Percentiles rank a stretch among this genome's conserved stretches.
phyloP scores from a whole-genome alignment of 192 early-diverging fungal genomes.

The Chytriomyces hyalinus region DNA sequence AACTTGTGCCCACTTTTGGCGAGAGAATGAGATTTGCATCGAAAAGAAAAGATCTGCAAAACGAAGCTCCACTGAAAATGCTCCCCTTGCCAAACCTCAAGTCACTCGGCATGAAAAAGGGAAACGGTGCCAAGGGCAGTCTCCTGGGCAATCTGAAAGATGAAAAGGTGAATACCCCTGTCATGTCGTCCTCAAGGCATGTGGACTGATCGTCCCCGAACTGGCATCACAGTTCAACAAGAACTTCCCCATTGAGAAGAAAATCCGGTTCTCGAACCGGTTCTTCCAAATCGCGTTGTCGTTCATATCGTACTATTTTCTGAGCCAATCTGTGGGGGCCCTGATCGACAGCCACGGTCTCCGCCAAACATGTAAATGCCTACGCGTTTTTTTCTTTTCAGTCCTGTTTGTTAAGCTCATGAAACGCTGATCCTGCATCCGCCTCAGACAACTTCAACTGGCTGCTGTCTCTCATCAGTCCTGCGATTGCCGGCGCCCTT shows the following conservation, averaged over 20 bases:
- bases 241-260: slow-evolving; percentile 51
- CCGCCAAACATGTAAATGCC: slow-evolving; percentile 7
- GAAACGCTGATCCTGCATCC: too few relatives aligned
- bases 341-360: slow-evolving; percentile 30
- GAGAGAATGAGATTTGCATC: too few relatives aligned
- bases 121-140: background rate
- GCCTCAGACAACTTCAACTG: slow-evolving; percentile 40
- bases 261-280: slow-evolving; percentile 41
- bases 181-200: background rate
- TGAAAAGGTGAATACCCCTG: slow-evolving; percentile 6
- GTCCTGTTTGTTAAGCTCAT: too few relatives aligned
- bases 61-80: slow-evolving; percentile 1
- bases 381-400: background rate
- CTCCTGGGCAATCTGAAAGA: background rate
- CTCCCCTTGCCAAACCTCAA: slow-evolving; percentile 28
- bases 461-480: slow-evolving; percentile 38
- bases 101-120: slow-evolving; percentile 1
- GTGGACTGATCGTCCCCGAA: background rate
- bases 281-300: slow-evolving; percentile 44
- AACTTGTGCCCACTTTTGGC: too few relatives aligned
- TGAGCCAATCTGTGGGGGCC: slow-evolving; percentile 21
- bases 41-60: background rate
- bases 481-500: slow-evolving; percentile 40
- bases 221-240: slow-evolving; percentile 31
- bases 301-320: slow-evolving; percentile 41